A percentile compares a stretch with the other conserved stretches of the same genome.
These are phyloP conservation scores for Hanseniaspora mollemarum DNA, from an alignment of 805 yeast genomes.

Conservation along the genomic window DNA sequence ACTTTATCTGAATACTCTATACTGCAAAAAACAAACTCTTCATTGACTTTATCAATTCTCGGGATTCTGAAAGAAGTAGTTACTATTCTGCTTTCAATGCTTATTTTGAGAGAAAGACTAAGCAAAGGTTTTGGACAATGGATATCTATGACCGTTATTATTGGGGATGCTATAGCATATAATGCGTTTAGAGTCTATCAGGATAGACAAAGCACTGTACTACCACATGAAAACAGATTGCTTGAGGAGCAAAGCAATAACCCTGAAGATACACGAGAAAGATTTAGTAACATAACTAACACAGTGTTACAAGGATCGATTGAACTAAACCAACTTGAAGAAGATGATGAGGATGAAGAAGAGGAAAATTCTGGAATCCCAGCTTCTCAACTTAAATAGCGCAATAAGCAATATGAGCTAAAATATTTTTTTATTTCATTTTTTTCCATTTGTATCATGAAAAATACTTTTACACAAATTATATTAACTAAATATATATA, in stretches of 20 bases:
- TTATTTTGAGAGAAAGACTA: slow-evolving; percentile 65
- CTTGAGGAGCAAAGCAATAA: neutral
- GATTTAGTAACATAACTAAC: neutral
- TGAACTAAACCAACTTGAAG: slow-evolving; percentile 1
- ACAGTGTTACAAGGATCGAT: slow-evolving; percentile 2
- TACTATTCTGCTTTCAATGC: slow-evolving; percentile 57
- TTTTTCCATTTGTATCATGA: too few relatives aligned
- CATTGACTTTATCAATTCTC: slow-evolving; percentile 69
- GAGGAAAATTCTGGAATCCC: neutral
- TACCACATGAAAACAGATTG: neutral
- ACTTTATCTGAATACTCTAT: slow-evolving; percentile 79
- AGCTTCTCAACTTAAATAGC: too few relatives aligned
- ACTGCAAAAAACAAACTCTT: slow-evolving; percentile 65
- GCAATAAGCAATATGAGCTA: too few relatives aligned
- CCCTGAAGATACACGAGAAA: neutral
- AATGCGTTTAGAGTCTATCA: slow-evolving; percentile 31
- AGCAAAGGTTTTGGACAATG: slow-evolving; percentile 35
- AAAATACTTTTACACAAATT: too few relatives aligned
- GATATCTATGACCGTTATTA: slow-evolving; percentile 62
- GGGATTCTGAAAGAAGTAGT: slow-evolving; percentile 88
- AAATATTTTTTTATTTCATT: too few relatives aligned
- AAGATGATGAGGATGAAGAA: neutral
- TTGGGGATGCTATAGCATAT: slow-evolving; percentile 73
- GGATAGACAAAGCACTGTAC: neutral
- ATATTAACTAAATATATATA: too few relatives aligned